These are phyloP conservation scores for Alternaria postmessia DNA, from an alignment of 2,329 filamentous ascomycete species.

Conservation along the genomic window DNA sequence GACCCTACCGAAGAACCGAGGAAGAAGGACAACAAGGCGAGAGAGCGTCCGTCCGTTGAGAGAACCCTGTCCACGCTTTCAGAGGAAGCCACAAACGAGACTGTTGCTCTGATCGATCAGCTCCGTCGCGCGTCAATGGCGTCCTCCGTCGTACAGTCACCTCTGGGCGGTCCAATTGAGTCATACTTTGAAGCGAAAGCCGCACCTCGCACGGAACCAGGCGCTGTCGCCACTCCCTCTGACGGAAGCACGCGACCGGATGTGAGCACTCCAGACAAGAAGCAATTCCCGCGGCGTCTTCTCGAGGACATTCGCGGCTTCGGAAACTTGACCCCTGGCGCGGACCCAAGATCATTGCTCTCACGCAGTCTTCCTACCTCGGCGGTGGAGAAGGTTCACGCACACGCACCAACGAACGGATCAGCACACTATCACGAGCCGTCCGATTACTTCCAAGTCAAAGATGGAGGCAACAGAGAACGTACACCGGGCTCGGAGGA, in stretches of 20 bases:
- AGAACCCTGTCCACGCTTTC: slow-evolving; percentile 30
- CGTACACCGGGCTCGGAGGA: slow-evolving; percentile 55
- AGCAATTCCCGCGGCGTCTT: slow-evolving; percentile 57
- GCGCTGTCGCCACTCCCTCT: slow-evolving; percentile 5
- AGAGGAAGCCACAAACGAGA: slow-evolving; percentile 36
- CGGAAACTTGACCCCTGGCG: slow-evolving; percentile 59
- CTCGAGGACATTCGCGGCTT: slow-evolving; percentile 66
- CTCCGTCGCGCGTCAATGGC: slow-evolving; percentile 32
- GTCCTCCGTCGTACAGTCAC: slow-evolving; percentile 40
- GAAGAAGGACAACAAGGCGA: slow-evolving; percentile 56
- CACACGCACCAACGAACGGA: slow-evolving; percentile 25
- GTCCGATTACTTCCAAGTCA: slow-evolving; percentile 41
- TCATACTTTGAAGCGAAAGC: slow-evolving; percentile 41
- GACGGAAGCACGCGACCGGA: slow-evolving; percentile 2
- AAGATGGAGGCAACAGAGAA: slow-evolving; percentile 28
- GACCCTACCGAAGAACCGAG: slow-evolving; percentile 63
- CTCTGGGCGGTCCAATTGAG: slow-evolving; percentile 25
- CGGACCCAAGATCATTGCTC: slow-evolving; percentile 56
- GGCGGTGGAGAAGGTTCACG: slow-evolving; percentile 46
- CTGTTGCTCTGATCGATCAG: slow-evolving; percentile 28
- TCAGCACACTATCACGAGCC: slow-evolving; percentile 29
- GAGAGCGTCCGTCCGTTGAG: slow-evolving; percentile 47
- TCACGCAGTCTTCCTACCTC: slow-evolving; percentile 60
- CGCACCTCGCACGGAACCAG: slow-evolving; percentile 19
- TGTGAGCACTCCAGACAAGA: slow-evolving; percentile 13